Evolutionary conservation across 75 land plant species (phyloP), one percentile per base, ranked within the genome.

Genomic region (Chamaecyparis obtusa): DNA sequence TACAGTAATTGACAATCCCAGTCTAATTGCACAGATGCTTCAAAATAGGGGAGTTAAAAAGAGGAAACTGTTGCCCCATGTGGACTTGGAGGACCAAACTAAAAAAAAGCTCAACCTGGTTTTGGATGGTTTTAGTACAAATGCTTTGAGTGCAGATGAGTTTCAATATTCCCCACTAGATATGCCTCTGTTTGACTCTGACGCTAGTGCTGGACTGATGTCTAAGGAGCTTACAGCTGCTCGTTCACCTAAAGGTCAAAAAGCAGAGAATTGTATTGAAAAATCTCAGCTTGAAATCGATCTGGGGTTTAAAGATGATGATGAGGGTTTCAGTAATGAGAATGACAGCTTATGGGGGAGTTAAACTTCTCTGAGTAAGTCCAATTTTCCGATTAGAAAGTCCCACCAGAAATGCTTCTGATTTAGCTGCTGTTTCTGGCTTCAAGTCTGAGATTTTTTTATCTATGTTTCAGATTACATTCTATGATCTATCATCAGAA

Each of bases 1-100:
- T 46, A 92, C 87, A 85, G 83, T 91, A 16, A 93, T 88, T 48
- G 90, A 88, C 32, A 92, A 93, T 74, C 96, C 96, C 2, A 90
- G 90, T 24, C 71, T 93, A 2, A 48, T 93, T 5, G 77, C 91
- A 5, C 86, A 90, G 3, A 83, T 90, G 87, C 33, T 74, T 24
- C 36, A 74, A 33, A 30, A 74, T n/a, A 72, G 35, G 32, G 37
- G 33, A 13, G 37, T 9, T 74, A 74, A 33, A 8, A 74, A 74
- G 36, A 74, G 76, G 76, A 74, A 24, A 74, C 76, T 33, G 13
- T 74, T 74, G 37, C 69, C 69, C 69, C n/a, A 64, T 5, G 7
- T 24, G 0, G n/a, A 39, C 41, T 39, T 39, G 41, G 41, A 39
- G 41, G 2, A 64, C 1, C 69, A 64, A 27, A 8, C 24, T 24